Conservation (phyloP, 352 stramenopile genomes). For the Saprolegnia diclina region DNA sequence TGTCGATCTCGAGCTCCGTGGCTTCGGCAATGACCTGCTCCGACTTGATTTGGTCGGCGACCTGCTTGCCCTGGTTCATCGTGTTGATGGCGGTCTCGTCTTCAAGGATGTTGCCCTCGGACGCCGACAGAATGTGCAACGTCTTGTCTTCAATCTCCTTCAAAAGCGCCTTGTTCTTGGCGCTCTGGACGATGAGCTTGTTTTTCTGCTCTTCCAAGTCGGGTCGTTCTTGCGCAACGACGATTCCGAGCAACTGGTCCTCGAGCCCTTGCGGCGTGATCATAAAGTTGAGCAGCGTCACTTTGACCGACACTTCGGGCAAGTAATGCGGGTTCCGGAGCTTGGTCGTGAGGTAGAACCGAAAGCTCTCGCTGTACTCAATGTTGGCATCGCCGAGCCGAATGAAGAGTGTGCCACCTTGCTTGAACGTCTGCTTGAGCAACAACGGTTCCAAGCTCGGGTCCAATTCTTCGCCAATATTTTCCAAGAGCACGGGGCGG, state of each 20-base stretch:
- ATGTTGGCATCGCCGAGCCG: conserved; percentile 89
- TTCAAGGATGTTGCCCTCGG: conserved; percentile 91
- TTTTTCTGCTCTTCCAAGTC: conserved; percentile 92
- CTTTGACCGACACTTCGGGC: conserved; percentile 89
- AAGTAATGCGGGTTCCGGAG: conserved; percentile 91
- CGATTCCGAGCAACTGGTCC: conserved; percentile 89
- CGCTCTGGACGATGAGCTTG: conserved; percentile 87
- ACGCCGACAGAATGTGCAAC: conserved; percentile 87
- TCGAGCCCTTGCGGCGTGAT: conserved; percentile 91
- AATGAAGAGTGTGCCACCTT: conserved; percentile 88
- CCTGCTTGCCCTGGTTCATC: conserved; percentile 86
- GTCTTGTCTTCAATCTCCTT: conserved; percentile 95
- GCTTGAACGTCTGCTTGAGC: conserved; percentile 92
- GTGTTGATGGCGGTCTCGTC: conserved; percentile 91
- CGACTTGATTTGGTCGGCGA: conserved; percentile 91
- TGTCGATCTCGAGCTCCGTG: conserved; percentile 88
- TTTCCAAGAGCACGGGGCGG: conserved; percentile 88
- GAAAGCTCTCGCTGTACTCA: conserved; percentile 88
- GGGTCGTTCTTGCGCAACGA: conserved; percentile 88
- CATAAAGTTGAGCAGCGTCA: conserved; percentile 95
- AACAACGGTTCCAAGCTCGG: conserved; percentile 90
- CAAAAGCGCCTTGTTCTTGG: conserved; percentile 86
- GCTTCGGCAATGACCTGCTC: conserved; percentile 88
- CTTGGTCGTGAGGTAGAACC: conserved; percentile 95
- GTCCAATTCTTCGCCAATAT: conserved; percentile 89